These are phyloP conservation scores for Xylaria longipes DNA, from an alignment of 495 filamentous ascomycete species.

Conservation along the genomic window DNA sequence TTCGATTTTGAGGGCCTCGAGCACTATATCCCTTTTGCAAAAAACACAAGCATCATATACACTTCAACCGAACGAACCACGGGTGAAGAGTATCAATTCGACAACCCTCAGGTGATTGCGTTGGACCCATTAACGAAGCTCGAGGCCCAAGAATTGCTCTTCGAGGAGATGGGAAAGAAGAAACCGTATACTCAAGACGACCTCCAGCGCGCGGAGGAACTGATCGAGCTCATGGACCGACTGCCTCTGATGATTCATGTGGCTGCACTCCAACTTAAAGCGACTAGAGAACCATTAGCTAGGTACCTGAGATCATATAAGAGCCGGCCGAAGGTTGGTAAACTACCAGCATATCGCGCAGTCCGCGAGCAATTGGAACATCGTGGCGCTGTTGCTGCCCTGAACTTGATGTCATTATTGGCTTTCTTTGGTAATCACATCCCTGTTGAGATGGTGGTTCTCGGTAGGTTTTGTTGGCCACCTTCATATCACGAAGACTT, in stretches of 20 bases:
- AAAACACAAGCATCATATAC: slow-evolving; percentile 74
- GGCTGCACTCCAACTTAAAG: slow-evolving; percentile 74
- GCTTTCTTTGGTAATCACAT: slow-evolving; percentile 77
- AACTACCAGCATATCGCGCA: slow-evolving; percentile 68
- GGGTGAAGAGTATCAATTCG: slow-evolving; percentile 70
- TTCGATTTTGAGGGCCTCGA: slow-evolving; percentile 69
- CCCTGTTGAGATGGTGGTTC: slow-evolving; percentile 73
- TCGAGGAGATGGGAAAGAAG: slow-evolving; percentile 60
- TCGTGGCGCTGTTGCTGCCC: slow-evolving; percentile 63
- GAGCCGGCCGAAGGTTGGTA: slow-evolving; percentile 69
- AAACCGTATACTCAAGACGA: slow-evolving; percentile 66
- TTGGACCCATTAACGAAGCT: slow-evolving; percentile 61
- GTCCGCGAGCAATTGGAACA: slow-evolving; percentile 74
- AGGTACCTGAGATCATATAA: slow-evolving; percentile 74
- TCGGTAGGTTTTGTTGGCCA: slow-evolving; percentile 53
- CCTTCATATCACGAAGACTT: slow-evolving; percentile 20
- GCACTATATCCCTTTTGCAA: slow-evolving; percentile 73
- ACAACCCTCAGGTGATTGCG: slow-evolving; percentile 75
- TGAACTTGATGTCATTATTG: slow-evolving; percentile 76
- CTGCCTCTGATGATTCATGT: slow-evolving; percentile 82
- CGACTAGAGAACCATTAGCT: slow-evolving; percentile 71
- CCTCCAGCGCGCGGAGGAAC: slow-evolving; percentile 62
- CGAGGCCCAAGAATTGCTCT: slow-evolving; percentile 55
- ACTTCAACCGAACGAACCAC: slow-evolving; percentile 74
- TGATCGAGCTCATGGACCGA: slow-evolving; percentile 73